Evolutionary conservation across 305 asterid species (phyloP).

Genomic region (Stenogyne calaminthoides): DNA sequence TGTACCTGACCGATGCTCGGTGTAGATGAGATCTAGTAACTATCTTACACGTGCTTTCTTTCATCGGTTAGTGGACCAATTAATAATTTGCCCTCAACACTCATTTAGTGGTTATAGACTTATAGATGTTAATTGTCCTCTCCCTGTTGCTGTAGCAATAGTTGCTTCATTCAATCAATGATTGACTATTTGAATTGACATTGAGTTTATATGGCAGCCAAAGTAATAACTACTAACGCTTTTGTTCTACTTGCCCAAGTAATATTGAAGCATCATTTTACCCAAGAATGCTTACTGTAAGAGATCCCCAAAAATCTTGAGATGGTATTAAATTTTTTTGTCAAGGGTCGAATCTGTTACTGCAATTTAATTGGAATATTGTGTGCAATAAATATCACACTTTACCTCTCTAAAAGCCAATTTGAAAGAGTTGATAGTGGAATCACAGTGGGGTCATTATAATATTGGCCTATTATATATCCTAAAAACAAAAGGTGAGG

Average conservation of each 20-base stretch:
- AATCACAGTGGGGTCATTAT: slow-evolving; percentile 4
- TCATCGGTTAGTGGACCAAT: not conserved
- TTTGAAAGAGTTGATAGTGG: not conserved
- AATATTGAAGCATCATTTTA: not conserved
- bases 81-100: not conserved
- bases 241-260: slow-evolving; percentile 6
- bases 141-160: not conserved
- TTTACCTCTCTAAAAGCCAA: slow-evolving; percentile 16
- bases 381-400: not conserved
- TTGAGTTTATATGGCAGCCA: slow-evolving; percentile 11
- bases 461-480: not conserved
- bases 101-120: slow-evolving; percentile 10
- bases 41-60: not conserved
- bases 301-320: slow-evolving; percentile 9
- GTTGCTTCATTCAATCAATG: not conserved
- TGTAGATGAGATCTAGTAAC: not conserved
- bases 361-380: slow-evolving; percentile 9
- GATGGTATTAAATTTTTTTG: not conserved
- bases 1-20: not conserved
- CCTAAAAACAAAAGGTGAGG: not conserved
- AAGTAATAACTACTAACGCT: slow-evolving; percentile 4
- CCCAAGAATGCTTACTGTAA: not conserved
- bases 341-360: not conserved
- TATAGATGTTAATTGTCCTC: not conserved
- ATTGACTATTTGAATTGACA: slow-evolving; percentile 3